Base-by-base conservation (phyloP, 2,329 filamentous ascomycete genomes). In the Aspergillus niger region DNA sequence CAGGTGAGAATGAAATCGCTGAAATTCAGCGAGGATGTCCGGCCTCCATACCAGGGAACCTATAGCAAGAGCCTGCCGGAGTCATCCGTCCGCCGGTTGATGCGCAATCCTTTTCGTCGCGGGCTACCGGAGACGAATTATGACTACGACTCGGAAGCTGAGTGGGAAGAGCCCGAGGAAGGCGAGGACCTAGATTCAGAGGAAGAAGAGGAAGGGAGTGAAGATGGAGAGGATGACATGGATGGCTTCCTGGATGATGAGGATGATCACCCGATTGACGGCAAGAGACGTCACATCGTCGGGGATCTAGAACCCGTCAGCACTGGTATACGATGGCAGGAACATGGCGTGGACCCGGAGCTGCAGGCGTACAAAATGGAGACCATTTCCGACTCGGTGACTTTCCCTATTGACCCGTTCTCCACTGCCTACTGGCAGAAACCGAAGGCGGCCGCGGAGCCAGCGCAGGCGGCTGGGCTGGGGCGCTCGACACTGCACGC, bases 171-270 rank as follows among this genome's bases (percentile, higher is more conserved):
- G 71, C 83, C 86, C 36, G 79, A 92, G 84, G 80, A 93, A 84
- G 89, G 90, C 59, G 89, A 90, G 67, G 87, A 91, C 55, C 75
- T 89, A 2, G 79, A 84, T 52, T 86, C 85, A 3, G 87, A 89
- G 60, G 86, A 85, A 30, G 87, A 89, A 58, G 87, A 89, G 5
- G 80, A 83, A 8, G 82, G 82, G 56, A 85, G 82, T 57, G 82
- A 85, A 4, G 86, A 86, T 10, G 89, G 87, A n/a, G 90, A 91
- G 15, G 90, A 91, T 63, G 92, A 96, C 61, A 90, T 97, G 88
- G 91, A 92, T 3, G 93, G 88, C 17, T 97, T 97, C 70, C 81
- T 97, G 1, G 93, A 97, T 67, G 91, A 96, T 68, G 91, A 91
- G 5, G 91, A 96, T 56, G 91, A 95, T 75, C 69, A 74, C 7